Base-by-base conservation (phyloP, 306 rosid species). In the Rubus idaeus region DNA sequence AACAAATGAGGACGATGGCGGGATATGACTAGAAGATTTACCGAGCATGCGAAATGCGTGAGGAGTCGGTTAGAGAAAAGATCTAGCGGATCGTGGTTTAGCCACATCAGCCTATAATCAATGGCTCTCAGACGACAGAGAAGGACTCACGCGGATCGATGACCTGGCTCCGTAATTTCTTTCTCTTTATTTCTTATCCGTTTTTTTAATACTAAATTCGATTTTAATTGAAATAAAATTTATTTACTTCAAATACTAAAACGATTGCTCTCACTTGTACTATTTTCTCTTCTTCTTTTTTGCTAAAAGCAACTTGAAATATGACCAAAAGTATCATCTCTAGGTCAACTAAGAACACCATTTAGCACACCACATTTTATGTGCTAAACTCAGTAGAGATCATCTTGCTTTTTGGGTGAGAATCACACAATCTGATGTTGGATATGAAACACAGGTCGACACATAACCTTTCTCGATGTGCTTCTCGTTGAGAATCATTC, bases 361-460 rank as follows among this genome's bases (percentile, higher is more conserved):
- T 6, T 55, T n/a, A 4, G n/a, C 56, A 12, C 56, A 55, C 18
- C 9, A 55, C 21, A 55, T 55, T 55, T 30, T 30, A 30, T 30
- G 35, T 30, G 35, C 17, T 18, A 17, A 18, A 56, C 68, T 81
- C 51, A 90, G 50, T 8, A 68, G 68, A 90, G 89, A 10, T 89
- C 91, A 39, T 53, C 70, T 83, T 89, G 93, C 84, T 88, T 90
- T 23, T 73, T 89, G 90, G 14, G 96, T 82, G 82, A 83, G 68
- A 79, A 93, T 85, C 68, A 89, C 96, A 66, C 79, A 83, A 53
- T 91, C 91, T 21, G 89, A 81, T 45, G 66, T 80, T 0, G 89
- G 91, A 72, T 89, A 93, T 1, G 96, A 84, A 11, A 90, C 82
- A 67, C 94, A 89, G 1, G 91, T 85, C 37, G 87, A 79, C 35